phyloP scores from a whole-genome alignment of 768 basidiomycete species.

The Psilocybe sp. region DNA sequence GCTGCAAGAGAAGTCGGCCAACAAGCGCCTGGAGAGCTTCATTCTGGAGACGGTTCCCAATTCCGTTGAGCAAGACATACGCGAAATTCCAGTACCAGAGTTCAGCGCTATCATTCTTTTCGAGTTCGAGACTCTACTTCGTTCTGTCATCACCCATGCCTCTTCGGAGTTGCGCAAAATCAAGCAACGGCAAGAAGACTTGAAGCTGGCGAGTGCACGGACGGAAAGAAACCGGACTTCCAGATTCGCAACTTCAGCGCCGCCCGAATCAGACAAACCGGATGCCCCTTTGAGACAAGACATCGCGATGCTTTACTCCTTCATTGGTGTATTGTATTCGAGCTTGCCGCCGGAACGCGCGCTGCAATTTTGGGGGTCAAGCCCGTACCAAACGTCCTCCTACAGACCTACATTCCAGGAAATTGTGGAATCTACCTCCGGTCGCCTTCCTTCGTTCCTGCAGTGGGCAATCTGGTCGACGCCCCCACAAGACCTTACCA shows the following conservation, averaged over 20 bases:
- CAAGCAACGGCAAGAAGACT: conserved; percentile 87
- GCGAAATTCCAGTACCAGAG: conserved; percentile 43
- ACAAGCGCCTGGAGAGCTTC: conserved; percentile 31
- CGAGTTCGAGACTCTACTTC: conserved; percentile 68
- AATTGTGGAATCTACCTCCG: conserved; percentile 52
- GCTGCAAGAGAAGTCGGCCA: conserved; percentile 43
- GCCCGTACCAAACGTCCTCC: conserved; percentile 36
- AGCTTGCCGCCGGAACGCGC: conserved; percentile 72
- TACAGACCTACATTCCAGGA: conserved; percentile 52
- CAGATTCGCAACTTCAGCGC: conserved; percentile 39
- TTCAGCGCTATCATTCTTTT: conserved; percentile 56
- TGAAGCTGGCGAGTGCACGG: conserved; percentile 64
- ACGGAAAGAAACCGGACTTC: conserved; percentile 59
- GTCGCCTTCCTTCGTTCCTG: conserved; percentile 54
- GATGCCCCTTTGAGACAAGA: conserved; percentile 66
- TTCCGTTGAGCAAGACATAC: conserved; percentile 42
- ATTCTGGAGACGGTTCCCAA: conserved; percentile 21
- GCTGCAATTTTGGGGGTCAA: conserved; percentile 83
- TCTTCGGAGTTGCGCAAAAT: conserved; percentile 83
- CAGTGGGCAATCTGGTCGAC: conserved; percentile 92
- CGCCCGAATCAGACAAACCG: conserved; percentile 38
- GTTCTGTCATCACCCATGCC: conserved; percentile 70
- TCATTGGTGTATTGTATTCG: conserved; percentile 80
- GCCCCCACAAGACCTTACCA: conserved; percentile 64
- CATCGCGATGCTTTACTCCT: conserved; percentile 78